A percentile compares a stretch with the other conserved stretches of the same genome.
phyloP scores from a whole-genome alignment of 257 asterid genomes.

The Fraxinus anomala region DNA sequence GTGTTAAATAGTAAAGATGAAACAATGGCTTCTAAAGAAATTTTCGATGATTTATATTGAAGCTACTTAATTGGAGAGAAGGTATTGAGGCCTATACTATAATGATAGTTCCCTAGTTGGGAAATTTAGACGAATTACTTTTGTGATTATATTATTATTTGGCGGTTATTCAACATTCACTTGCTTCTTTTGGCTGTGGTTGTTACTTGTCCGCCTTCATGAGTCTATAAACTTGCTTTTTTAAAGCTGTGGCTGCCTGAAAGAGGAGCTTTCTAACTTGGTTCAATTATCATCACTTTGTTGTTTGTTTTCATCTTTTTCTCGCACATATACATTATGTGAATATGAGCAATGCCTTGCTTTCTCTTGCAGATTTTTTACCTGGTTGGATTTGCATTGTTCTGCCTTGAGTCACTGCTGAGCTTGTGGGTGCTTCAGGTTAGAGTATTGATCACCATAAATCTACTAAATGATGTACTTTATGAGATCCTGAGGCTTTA shows the following conservation, averaged over 20 bases:
- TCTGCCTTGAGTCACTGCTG: slow-evolving; percentile 78
- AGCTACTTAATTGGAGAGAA: background rate
- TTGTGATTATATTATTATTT: background rate
- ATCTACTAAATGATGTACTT: background rate
- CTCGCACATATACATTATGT: slow-evolving; percentile 3
- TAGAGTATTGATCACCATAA: slow-evolving; percentile 30
- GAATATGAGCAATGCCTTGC: slow-evolving; percentile 3
- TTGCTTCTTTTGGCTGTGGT: background rate
- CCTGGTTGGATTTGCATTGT: slow-evolving; percentile 81
- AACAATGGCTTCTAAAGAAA: background rate
- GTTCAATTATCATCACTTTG: background rate
- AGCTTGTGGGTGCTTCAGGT: slow-evolving; percentile 99
- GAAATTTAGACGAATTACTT: background rate
- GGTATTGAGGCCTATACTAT: background rate
- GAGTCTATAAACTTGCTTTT: too few relatives aligned
- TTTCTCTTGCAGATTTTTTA: slow-evolving; percentile 71
- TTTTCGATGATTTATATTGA: background rate
- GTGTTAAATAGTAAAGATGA: background rate
- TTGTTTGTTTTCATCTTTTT: background rate
- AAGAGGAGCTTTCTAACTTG: background rate
- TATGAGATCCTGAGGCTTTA: background rate
- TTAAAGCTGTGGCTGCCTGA: too few relatives aligned
- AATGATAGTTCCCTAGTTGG: background rate
- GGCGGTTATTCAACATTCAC: background rate
- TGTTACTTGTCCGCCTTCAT: too few relatives aligned